These are phyloP conservation scores for Cercis canadensis DNA, from an alignment of 306 rosid genomes.

Conservation along the genomic window DNA sequence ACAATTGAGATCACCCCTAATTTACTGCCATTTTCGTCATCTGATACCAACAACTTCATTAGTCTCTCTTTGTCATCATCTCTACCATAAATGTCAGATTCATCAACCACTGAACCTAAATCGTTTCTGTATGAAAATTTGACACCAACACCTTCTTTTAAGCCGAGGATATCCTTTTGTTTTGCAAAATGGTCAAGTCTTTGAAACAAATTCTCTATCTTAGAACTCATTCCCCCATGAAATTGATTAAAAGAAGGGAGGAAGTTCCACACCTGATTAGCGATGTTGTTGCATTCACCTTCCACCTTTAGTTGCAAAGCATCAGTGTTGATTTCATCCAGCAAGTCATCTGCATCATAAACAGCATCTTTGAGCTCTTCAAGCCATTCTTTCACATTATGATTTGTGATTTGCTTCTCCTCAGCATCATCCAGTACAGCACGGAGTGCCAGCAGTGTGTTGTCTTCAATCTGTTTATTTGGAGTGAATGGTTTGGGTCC, in stretches of 20 bases:
- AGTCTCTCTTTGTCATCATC: conserved; percentile 20
- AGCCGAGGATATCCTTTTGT: too few relatives aligned
- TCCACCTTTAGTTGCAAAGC: neutral
- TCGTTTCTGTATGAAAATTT: too few relatives aligned
- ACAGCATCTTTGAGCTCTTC: neutral
- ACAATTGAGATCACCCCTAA: conserved; percentile 27
- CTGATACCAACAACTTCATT: neutral
- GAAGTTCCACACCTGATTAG: neutral
- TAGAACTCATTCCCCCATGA: too few relatives aligned
- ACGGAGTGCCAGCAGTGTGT: neutral
- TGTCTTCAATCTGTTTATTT: neutral
- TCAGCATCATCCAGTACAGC: conserved; percentile 30
- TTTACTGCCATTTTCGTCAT: neutral
- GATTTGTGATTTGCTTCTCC: neutral
- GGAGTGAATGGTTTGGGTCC: too few relatives aligned
- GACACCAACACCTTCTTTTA: conserved; percentile 4
- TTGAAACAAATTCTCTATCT: too few relatives aligned
- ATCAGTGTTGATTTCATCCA: conserved; percentile 29
- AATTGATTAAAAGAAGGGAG: too few relatives aligned
- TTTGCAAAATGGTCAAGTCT: too few relatives aligned
- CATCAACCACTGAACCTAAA: too few relatives aligned
- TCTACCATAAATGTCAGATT: conserved; percentile 44
- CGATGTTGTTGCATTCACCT: too few relatives aligned
- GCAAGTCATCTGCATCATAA: neutral
- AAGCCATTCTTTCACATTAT: conserved; percentile 15